A percentile compares a stretch with the other conserved stretches of the same genome.
Evolutionary conservation across 805 yeast genomes (phyloP).

Genomic region (Ogataea methanolica): DNA sequence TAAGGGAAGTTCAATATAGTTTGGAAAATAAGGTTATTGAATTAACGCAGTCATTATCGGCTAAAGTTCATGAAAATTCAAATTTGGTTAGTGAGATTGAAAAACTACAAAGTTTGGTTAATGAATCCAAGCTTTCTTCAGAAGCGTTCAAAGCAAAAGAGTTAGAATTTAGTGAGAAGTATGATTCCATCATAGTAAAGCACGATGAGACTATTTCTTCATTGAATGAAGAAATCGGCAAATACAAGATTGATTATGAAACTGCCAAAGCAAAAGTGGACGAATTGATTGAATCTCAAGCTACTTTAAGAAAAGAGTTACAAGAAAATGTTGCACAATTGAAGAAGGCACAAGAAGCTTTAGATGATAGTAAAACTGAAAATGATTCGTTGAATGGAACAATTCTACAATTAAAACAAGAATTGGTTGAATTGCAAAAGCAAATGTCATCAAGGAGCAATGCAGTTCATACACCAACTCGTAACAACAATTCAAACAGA

Average conservation of each 20-base stretch:
- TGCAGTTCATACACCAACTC: constrained; percentile 11
- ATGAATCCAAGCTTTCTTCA: constrained; percentile 49
- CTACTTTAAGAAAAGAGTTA: constrained; percentile 60
- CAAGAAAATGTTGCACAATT: constrained; percentile 57
- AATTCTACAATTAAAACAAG: constrained; percentile 49
- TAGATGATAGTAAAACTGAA: constrained; percentile 55
- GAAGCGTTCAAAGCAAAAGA: constrained; percentile 53
- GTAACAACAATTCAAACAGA: constrained; percentile 3
- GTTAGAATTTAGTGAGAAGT: constrained; percentile 43
- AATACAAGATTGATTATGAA: constrained; percentile 52
- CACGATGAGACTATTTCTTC: constrained; percentile 45
- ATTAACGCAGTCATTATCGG: constrained; percentile 77
- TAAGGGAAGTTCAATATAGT: constrained; percentile 87
- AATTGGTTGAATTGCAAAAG: constrained; percentile 29
- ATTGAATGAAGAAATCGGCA: constrained; percentile 51
- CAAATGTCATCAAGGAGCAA: constrained; percentile 21
- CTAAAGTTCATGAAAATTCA: constrained; percentile 79
- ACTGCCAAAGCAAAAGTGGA: constrained; percentile 56
- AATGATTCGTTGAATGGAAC: constrained; percentile 64
- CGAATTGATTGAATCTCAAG: constrained; percentile 56
- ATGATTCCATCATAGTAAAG: constrained; percentile 39
- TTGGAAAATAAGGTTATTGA: constrained; percentile 97
- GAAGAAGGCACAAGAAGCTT: constrained; percentile 52
- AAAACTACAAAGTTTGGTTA: constrained; percentile 45
- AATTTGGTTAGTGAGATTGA: constrained; percentile 60